Conservation (phyloP, 148 eudicot species). For the Beta vulgaris region DNA sequence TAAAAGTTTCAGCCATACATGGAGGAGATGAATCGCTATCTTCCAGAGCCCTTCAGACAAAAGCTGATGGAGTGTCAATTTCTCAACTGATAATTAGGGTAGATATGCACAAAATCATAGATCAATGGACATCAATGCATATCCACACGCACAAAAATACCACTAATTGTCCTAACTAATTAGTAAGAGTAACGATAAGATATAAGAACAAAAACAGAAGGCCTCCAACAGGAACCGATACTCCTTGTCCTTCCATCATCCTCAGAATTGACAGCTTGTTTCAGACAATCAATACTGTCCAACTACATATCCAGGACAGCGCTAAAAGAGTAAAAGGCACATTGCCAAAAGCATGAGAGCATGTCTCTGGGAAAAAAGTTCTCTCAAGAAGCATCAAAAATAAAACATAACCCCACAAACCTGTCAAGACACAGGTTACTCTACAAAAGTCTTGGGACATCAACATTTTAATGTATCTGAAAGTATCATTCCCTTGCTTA, state of each 20-base stretch:
- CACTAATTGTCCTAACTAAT: background rate
- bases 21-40: slow-evolving; percentile 86
- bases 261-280: background rate
- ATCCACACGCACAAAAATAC: background rate
- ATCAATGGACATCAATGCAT: background rate
- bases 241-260: background rate
- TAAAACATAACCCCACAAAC: background rate
- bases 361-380: background rate
- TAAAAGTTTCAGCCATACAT: slow-evolving; percentile 76
- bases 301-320: background rate
- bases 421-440: background rate
- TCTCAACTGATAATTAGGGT: slow-evolving; percentile 8
- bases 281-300: background rate
- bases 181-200: background rate
- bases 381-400: background rate
- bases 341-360: background rate
- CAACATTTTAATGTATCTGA: background rate
- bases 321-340: background rate
- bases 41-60: slow-evolving; percentile 68
- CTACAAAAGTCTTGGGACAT: background rate
- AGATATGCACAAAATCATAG: background rate
- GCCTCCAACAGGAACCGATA: background rate
- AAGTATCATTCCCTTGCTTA: background rate
- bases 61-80: slow-evolving; percentile 34
- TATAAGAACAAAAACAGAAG: background rate